These are phyloP conservation scores for Nakaseomyces kungkrabaensis DNA, from an alignment of 1,139 yeast genomes.

Conservation along the genomic window DNA sequence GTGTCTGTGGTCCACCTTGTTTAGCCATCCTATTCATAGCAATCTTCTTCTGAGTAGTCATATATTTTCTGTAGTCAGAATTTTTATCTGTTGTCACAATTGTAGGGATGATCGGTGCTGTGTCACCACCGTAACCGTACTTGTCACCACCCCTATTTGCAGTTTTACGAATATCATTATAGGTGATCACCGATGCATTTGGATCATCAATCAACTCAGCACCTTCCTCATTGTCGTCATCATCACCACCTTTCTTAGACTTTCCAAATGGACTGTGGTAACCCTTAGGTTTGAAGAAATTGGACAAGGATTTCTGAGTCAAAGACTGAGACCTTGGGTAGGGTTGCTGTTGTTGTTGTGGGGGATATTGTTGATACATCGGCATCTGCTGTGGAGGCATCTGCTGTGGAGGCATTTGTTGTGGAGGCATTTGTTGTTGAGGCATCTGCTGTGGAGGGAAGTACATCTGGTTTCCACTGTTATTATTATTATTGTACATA, in stretches of 20 bases:
- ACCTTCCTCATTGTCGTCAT: slow-evolving; percentile 41
- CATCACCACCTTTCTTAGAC: slow-evolving; percentile 10
- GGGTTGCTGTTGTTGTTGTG: background rate
- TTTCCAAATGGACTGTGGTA: slow-evolving; percentile 10
- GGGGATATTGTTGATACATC: slow-evolving; percentile 5
- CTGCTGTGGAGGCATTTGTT: slow-evolving; percentile 1
- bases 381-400: slow-evolving; percentile 5
- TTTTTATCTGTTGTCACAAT: slow-evolving; percentile 34
- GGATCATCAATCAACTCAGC: slow-evolving; percentile 41
- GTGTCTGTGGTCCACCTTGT: slow-evolving; percentile 14
- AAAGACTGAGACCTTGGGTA: slow-evolving; percentile 16
- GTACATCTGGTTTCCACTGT: slow-evolving; percentile 8
- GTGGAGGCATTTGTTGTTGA: slow-evolving; percentile 8
- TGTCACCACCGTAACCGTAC: slow-evolving; percentile 46
- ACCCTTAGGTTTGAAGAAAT: slow-evolving; percentile 19
- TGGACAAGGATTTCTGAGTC: slow-evolving; percentile 18
- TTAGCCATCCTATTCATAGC: slow-evolving; percentile 40
- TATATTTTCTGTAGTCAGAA: slow-evolving; percentile 56
- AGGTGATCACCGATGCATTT: slow-evolving; percentile 40
- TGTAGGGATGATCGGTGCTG: slow-evolving; percentile 70
- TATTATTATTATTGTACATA: slow-evolving; percentile 8
- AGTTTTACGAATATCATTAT: slow-evolving; percentile 53
- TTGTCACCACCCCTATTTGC: slow-evolving; percentile 49
- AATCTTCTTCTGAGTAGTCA: slow-evolving; percentile 58
- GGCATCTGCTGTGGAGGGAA: slow-evolving; percentile 4